A percentile compares a stretch with the other conserved stretches of the same genome.
Evolutionary conservation across 768 basidiomycete genomes (phyloP).

Genomic region (Lactifluus pinguis): DNA sequence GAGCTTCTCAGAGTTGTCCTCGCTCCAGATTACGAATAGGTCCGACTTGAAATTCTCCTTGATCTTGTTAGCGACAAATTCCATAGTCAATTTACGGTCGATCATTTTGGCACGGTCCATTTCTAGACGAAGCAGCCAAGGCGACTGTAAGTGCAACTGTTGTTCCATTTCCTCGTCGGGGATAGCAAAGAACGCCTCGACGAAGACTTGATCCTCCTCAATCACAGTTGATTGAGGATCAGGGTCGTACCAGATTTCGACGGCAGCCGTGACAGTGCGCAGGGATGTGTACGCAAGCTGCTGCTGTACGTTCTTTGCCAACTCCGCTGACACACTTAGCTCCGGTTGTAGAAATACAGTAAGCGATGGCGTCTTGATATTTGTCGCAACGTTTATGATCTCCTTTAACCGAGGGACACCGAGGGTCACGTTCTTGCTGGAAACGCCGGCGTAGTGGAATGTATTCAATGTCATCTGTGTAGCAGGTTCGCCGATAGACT

Average conservation of each 20-base stretch:
- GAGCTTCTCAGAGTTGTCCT: constrained; percentile 97
- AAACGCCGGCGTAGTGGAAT: constrained; percentile 99
- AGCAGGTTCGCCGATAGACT: constrained; percentile 98
- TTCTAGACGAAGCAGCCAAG: constrained; percentile 95
- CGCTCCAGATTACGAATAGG: constrained; percentile 96
- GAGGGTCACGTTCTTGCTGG: constrained; percentile 98
- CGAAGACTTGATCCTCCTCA: constrained; percentile 91
- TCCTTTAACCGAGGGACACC: constrained; percentile 99
- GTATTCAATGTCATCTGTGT: constrained; percentile 99
- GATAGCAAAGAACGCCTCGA: constrained; percentile 98
- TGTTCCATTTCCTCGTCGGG: constrained; percentile 93
- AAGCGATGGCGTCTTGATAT: constrained; percentile 98
- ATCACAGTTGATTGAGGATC: constrained; percentile 87
- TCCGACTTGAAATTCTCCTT: constrained; percentile 93
- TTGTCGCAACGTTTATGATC: constrained; percentile 97
- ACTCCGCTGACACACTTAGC: constrained; percentile 46
- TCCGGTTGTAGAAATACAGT: constrained; percentile 79
- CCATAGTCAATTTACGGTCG: constrained; percentile 92
- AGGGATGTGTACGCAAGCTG: constrained; percentile 91
- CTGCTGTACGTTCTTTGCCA: constrained; percentile 86
- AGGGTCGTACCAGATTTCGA: constrained; percentile 98
- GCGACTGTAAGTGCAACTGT: constrained; percentile 86
- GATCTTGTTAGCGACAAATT: constrained; percentile 87
- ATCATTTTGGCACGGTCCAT: constrained; percentile 97
- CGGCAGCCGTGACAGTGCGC: constrained; percentile 87